These are phyloP conservation scores for Crepidotus variabilis DNA, from an alignment of 768 basidiomycete genomes.

Conservation along the genomic window DNA sequence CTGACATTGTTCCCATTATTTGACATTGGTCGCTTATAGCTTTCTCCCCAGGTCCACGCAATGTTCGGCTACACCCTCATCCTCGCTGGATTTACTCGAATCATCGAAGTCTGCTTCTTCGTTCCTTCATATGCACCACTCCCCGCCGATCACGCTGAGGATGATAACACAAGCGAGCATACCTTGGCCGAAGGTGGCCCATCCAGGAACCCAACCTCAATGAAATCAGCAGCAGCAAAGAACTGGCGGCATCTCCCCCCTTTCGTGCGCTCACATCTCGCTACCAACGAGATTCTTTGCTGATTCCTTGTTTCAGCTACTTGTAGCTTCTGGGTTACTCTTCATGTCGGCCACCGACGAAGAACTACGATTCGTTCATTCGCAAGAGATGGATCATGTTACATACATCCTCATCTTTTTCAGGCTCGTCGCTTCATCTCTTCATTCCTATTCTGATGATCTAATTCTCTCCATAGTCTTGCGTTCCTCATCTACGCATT, in stretches of 20 bases:
- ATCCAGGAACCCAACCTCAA: slow-evolving; percentile 9
- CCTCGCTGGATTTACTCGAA: slow-evolving; percentile 74
- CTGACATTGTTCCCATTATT: not conserved
- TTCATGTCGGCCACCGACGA: slow-evolving; percentile 97
- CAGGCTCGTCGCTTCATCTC: slow-evolving; percentile 41
- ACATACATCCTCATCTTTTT: slow-evolving; percentile 85
- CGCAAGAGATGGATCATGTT: slow-evolving; percentile 83
- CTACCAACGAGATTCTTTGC: not conserved
- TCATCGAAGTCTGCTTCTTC: slow-evolving; percentile 85
- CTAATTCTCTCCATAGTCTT: slow-evolving; percentile 35
- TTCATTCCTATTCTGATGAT: not conserved
- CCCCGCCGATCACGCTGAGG: slow-evolving; percentile 28
- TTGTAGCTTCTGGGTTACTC: slow-evolving; percentile 69
- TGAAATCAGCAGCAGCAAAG: slow-evolving; percentile 31
- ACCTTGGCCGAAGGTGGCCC: slow-evolving; percentile 44
- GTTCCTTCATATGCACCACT: slow-evolving; percentile 18
- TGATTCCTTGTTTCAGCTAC: slow-evolving; percentile 41
- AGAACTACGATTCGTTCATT: slow-evolving; percentile 69
- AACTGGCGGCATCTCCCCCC: slow-evolving; percentile 88
- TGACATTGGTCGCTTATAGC: not conserved
- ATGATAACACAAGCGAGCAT: slow-evolving; percentile 61
- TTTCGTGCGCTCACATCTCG: slow-evolving; percentile 54
- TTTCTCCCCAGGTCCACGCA: slow-evolving; percentile 58
- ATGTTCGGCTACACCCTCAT: slow-evolving; percentile 86
- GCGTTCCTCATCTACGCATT: slow-evolving; percentile 79